These are phyloP conservation scores for Kwoniella sp. DNA, from an alignment of 768 basidiomycete genomes.

Conservation along the genomic window DNA sequence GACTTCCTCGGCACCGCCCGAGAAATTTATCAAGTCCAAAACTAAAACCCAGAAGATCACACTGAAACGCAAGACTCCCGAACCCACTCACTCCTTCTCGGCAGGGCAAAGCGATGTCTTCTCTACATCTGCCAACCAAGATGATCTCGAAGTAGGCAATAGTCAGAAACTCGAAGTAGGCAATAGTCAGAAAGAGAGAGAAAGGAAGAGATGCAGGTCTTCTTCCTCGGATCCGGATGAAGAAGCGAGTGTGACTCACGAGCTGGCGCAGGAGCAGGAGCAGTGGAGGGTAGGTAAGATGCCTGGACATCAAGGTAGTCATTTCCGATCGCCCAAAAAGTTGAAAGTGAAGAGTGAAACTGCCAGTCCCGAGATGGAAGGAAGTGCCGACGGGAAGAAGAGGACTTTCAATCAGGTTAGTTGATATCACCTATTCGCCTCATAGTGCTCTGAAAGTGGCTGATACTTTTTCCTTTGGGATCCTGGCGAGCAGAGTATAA, in stretches of 20 bases:
- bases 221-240: background rate
- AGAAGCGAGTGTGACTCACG: constrained; percentile 9
- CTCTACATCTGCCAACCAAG: background rate
- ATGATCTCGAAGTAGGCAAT: background rate
- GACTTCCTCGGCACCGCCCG: background rate
- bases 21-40: background rate
- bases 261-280: no score
- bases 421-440: background rate
- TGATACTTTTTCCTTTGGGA: no score
- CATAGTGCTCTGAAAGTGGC: no score
- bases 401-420: constrained; percentile 2
- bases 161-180: no score
- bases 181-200: background rate
- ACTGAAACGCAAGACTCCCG: constrained; percentile 17
- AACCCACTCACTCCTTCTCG: constrained; percentile 3
- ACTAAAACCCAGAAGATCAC: constrained; percentile 7
- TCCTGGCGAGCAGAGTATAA: constrained; percentile 41
- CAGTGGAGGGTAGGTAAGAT: constrained; percentile 44
- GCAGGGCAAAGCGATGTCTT: constrained; percentile 1
- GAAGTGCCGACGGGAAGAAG: constrained; percentile 1
- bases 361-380: background rate
- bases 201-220: background rate
- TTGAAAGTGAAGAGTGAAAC: background rate
- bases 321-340: constrained; percentile 20
- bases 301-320: constrained; percentile 45